phyloP scores from a whole-genome alignment of 1,284 basidiomycete genomes.

The Ceratobasidium sp. region DNA sequence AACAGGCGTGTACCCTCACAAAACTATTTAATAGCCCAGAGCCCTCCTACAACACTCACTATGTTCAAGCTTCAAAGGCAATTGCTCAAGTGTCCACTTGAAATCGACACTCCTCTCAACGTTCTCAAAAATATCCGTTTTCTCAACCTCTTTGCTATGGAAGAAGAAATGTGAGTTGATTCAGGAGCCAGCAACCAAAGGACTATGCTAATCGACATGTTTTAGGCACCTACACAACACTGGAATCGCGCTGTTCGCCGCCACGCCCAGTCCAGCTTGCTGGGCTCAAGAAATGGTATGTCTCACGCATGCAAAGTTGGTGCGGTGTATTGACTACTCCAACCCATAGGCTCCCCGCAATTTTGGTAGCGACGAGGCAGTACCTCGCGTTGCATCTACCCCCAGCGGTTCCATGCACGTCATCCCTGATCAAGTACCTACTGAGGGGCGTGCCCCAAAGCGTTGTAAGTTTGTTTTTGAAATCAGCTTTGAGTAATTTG shows the following conservation, averaged over 20 bases:
- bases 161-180: neutral
- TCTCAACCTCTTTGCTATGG: neutral
- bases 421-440: neutral
- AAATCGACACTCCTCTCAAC: neutral
- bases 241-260: neutral
- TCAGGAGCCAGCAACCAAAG: neutral
- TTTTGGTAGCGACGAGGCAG: neutral
- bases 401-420: neutral
- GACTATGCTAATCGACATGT: neutral
- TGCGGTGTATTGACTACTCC: neutral
- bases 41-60: too few species aligned
- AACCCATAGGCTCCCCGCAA: neutral
- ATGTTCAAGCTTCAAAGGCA: too few species aligned
- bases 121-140: neutral
- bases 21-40: too few species aligned
- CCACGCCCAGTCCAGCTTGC: neutral
- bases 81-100: too few species aligned
- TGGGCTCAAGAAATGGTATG: neutral
- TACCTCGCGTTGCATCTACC: neutral
- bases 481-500: neutral
- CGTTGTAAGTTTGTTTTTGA: neutral
- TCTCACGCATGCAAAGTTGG: neutral
- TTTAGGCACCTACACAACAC: neutral
- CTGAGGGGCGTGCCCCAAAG: neutral
- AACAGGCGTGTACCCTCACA: too few species aligned